Conservation (phyloP, 352 stramenopile species). For the Blastocystis sp. region DNA sequence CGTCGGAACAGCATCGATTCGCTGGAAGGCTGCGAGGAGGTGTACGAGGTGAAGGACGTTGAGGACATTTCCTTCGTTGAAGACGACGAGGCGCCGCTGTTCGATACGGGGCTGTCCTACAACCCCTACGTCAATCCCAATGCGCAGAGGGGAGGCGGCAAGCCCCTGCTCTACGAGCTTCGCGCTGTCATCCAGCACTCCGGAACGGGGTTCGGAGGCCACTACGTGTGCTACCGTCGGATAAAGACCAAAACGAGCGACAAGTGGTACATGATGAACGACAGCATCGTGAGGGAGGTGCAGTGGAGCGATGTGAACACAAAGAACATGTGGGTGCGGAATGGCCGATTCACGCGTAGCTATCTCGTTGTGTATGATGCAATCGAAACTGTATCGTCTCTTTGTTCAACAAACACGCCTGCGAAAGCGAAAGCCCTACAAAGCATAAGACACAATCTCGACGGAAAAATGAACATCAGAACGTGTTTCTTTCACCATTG, state of each 20-base stretch:
- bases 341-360: background rate
- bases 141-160: conserved; percentile 22
- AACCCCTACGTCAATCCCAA: conserved; percentile 32
- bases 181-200: conserved; percentile 55
- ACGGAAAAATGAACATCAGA: conserved; percentile 26
- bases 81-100: conserved; percentile 1
- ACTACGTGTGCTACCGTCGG: conserved; percentile 56
- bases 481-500: conserved; percentile 26
- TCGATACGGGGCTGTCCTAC: background rate
- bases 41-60: conserved; percentile 51
- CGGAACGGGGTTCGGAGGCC: conserved; percentile 40
- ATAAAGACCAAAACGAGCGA: background rate
- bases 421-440: background rate
- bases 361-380: conserved; percentile 49
- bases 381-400: background rate
- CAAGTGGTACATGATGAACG: conserved; percentile 69
- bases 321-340: conserved; percentile 4
- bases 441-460: background rate
- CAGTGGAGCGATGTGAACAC: conserved; percentile 45
- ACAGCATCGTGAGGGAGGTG: conserved; percentile 46
- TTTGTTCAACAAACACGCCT: background rate
- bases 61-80: conserved; percentile 4
- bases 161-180: conserved; percentile 22
- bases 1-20: conserved; percentile 15
- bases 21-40: conserved; percentile 28